Conservation (phyloP, 345 rosid genomes). For the Pseudoturritis turrita region DNA sequence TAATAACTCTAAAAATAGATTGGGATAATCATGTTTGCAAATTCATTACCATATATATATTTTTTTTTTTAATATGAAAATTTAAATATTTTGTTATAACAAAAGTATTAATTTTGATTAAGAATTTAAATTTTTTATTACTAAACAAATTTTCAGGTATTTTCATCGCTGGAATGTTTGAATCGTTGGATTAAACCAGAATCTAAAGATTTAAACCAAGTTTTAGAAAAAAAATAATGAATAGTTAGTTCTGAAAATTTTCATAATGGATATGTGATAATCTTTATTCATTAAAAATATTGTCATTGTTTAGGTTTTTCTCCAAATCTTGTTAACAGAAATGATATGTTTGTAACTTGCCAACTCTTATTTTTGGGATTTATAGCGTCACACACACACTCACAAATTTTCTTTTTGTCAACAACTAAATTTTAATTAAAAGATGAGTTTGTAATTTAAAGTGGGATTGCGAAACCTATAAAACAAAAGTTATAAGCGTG, state of each 20-base stretch:
- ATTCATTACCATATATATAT: too few relatives aligned
- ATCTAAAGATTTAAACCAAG: background rate
- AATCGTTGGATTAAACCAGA: constrained; percentile 26
- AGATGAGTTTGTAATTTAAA: too few relatives aligned
- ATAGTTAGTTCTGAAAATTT: too few relatives aligned
- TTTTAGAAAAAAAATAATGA: background rate
- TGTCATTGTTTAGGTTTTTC: background rate
- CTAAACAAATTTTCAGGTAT: background rate
- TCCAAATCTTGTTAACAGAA: background rate
- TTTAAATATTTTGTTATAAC: background rate
- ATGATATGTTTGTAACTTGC: background rate
- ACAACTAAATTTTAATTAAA: too few relatives aligned
- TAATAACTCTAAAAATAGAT: constrained; percentile 9
- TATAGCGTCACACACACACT: background rate
- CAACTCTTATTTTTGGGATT: background rate
- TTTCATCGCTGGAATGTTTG: background rate
- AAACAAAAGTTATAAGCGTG: too few relatives aligned
- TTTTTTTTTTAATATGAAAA: background rate
- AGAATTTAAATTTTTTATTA: background rate
- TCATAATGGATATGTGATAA: too few relatives aligned
- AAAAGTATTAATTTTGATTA: background rate
- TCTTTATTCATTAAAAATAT: background rate
- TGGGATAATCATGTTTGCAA: constrained; percentile 17
- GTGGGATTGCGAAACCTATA: too few relatives aligned
- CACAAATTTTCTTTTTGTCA: too few relatives aligned